Evolutionary conservation across 2,329 filamentous ascomycete genomes (phyloP), one percentile per base, ranked within the genome.

Genomic region (Diaporthe eres): DNA sequence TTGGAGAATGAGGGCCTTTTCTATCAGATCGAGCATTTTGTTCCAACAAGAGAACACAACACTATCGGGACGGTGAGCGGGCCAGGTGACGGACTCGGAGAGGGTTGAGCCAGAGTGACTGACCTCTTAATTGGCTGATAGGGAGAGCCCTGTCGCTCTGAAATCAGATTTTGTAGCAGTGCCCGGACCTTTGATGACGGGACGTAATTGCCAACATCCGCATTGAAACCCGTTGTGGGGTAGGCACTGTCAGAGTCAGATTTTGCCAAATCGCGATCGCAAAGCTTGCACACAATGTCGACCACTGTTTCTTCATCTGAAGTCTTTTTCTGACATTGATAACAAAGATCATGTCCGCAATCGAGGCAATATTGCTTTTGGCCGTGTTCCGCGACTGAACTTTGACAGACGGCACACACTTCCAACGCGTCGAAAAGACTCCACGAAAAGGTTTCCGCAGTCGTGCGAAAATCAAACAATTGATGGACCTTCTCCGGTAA

Each of bases 1-100:
- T 19, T 63, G 39, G 1, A 10, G 10, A 9, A 44, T 9, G 15
- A 63, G 3, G 6, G 37, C 60, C 10, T 44, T 63, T 28, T 63
- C 39, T 65, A 65, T 65, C 39, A 65, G 22, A 31, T 65, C 60
- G 39, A 65, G 60, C 39, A 65, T 65, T 8, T 31, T 47, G 39
- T 17, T 65, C 60, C 25, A 65, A 12, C 39, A 47, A 31, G 60
- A 31, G 39, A 65, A 65, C 3, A 65, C 25, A 10, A 65, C 25
- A 25, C 60, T 63, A 3, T 28, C 25, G 25, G 25, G 25, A 25
- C 25, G 25, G 25, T 25, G 25, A 25, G 25, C 25, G 25, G 25
- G 25, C 25, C 25, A 25, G 25, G 25, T 25, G 25, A 25, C 25
- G 25, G 25, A 25, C 25, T 25, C 25, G 25, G 25, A 25, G 25